These are phyloP conservation scores for Daldinia sp. DNA, from an alignment of 2,329 filamentous ascomycete genomes.

Conservation along the genomic window DNA sequence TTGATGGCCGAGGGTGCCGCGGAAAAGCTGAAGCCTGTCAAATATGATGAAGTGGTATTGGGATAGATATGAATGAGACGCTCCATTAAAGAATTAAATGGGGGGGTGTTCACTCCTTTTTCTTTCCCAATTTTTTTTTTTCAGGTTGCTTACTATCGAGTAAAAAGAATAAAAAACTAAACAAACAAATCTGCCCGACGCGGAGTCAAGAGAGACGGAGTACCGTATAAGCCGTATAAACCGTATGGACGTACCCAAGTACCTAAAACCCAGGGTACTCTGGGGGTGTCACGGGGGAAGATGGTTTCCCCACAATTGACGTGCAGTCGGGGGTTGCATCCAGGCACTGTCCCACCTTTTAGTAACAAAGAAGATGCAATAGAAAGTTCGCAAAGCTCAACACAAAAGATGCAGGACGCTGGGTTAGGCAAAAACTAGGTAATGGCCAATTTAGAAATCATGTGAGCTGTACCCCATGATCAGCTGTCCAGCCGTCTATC, in stretches of 20 bases:
- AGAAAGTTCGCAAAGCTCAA: slow-evolving; percentile 26
- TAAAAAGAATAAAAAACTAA: background rate
- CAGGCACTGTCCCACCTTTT: slow-evolving; percentile 37
- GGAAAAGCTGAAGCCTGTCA: slow-evolving; percentile 19
- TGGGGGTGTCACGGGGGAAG: slow-evolving; percentile 35
- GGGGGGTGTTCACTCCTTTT: slow-evolving; percentile 10
- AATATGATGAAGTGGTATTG: slow-evolving; percentile 19
- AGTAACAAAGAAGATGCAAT: slow-evolving; percentile 29
- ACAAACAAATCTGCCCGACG: background rate
- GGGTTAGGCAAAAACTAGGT: slow-evolving; percentile 41
- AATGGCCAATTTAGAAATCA: slow-evolving; percentile 36
- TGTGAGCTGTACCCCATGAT: slow-evolving; percentile 38
- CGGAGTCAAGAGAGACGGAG: background rate
- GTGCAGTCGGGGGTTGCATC: slow-evolving; percentile 40
- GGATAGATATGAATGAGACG: slow-evolving; percentile 17
- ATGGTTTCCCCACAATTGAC: slow-evolving; percentile 39
- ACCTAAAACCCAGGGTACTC: background rate
- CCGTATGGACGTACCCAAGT: background rate
- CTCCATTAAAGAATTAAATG: slow-evolving; percentile 5
- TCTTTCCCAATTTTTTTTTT: background rate
- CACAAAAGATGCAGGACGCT: slow-evolving; percentile 33
- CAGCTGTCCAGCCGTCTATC: slow-evolving; percentile 23
- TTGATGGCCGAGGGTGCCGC: slow-evolving; percentile 31
- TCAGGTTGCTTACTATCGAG: slow-evolving; percentile 14
- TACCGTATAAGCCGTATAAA: background rate